Base-by-base conservation (phyloP, 2,329 filamentous ascomycete species). In the Albifimbria verrucaria region DNA sequence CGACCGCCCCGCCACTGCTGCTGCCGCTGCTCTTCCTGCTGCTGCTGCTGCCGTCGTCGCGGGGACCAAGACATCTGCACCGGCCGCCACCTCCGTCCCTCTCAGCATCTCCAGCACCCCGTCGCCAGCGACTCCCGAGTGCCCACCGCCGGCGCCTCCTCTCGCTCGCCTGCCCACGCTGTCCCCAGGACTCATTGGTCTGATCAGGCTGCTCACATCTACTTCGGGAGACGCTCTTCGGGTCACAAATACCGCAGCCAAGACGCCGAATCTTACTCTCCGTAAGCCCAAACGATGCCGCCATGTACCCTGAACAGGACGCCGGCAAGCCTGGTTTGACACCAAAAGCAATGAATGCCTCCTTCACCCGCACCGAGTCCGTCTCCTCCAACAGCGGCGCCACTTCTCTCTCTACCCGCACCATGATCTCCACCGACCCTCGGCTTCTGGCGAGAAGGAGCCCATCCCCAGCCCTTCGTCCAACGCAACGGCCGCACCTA, bases 401-500 rank as follows among this genome's bases (percentile, higher is more conserved):
- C 57, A 70, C 73, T 7, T 68, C 73, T n/a, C 64, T 70, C 51
- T 75, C 74, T 53, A 68, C 68, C 48, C 72, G 73, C 56, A 77
- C 75, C 44, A 76, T 79, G 72, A 70, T 73, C 45, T 79, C 78
- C 26, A 76, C 72, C 63, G 79, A 82, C 23, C 72, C 3, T 69
- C 72, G 21, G 72, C 70, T 52, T 73, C 72, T 22, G 71, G 69
- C 36, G 79, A 79, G 46, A 73, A 69, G 55, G 63, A 67, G 60
- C 52, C 68, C 62, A 51, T 20, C 76, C 75, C 60, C 32, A 12
- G 32, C 85, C 86, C 7, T 88, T 92, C 63, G 74, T 88, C 59
- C 74, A 86, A 58, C 86, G 88, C 63, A 87, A 94, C 74, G 90
- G 90, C 50, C 88, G 92, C 53, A 88, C 88, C 46, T 97, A 93